Percentiles rank a stretch among this genome's conserved stretches.
Evolutionary conservation across 306 rosid species (phyloP).

Genomic region (Cicer cuneatum): DNA sequence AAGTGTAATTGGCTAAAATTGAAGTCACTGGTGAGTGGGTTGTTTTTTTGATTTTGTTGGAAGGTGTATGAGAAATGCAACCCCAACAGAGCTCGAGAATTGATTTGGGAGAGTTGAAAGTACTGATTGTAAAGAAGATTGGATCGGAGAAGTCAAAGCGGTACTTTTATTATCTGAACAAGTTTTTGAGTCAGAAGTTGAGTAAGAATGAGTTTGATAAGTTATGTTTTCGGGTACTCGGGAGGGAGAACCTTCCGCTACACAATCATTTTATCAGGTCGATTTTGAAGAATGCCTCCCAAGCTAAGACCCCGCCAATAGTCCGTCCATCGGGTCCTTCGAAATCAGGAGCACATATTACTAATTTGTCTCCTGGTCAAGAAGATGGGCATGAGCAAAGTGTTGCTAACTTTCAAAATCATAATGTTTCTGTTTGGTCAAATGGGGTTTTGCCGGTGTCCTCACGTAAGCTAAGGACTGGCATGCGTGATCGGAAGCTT

Average conservation of each 20-base stretch:
- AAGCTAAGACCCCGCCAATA: conserved; percentile 87
- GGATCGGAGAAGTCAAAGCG: conserved; percentile 78
- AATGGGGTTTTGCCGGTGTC: conserved; percentile 83
- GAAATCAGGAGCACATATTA: conserved; percentile 62
- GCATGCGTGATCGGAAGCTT: conserved; percentile 73
- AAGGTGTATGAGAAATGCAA: conserved; percentile 93
- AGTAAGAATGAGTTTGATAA: conserved; percentile 85
- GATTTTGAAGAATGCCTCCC: conserved; percentile 86
- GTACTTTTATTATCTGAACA: conserved; percentile 73
- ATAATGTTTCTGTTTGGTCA: conserved; percentile 68
- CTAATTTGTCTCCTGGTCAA: conserved; percentile 65
- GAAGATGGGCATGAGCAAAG: conserved; percentile 82
- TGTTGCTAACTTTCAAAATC: conserved; percentile 59
- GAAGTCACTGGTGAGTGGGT: conserved; percentile 57
- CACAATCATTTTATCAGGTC: conserved; percentile 88
- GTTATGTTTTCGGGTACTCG: conserved; percentile 71
- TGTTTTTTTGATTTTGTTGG: conserved; percentile 55
- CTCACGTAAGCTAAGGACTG: conserved; percentile 75
- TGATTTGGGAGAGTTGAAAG: conserved; percentile 89
- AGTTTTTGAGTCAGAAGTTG: conserved; percentile 86
- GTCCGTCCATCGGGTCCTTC: conserved; percentile 55
- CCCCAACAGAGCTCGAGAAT: conserved; percentile 89
- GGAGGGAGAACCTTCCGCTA: conserved; percentile 80
- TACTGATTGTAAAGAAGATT: conserved; percentile 78
- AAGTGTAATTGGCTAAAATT: conserved; percentile 53